Conservation (phyloP, 2,329 filamentous ascomycete genomes). For the Neoscytalidium dimidiatum region DNA sequence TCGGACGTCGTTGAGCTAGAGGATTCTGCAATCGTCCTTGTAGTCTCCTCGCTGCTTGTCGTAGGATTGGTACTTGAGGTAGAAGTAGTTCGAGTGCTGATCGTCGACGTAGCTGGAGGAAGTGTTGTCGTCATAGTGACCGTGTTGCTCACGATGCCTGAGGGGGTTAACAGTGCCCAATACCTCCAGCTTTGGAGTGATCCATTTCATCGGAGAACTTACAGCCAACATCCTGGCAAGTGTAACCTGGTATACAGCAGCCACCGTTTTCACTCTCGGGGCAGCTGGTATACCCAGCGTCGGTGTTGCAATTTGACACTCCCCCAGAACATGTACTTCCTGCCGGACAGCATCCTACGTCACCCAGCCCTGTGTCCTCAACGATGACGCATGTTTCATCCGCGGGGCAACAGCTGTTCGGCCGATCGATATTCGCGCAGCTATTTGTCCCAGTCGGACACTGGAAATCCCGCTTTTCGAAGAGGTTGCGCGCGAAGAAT, state of each 20-base stretch:
- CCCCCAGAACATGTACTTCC: conserved; percentile 65
- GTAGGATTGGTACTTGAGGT: conserved; percentile 24
- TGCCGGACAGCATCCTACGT: conserved; percentile 73
- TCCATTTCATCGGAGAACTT: no score
- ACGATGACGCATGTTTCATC: conserved; percentile 68
- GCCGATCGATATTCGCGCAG: conserved; percentile 65
- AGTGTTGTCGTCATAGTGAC: conserved; percentile 28
- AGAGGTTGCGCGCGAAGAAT: conserved; percentile 34
- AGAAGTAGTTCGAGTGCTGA: not conserved
- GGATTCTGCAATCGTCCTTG: conserved; percentile 12
- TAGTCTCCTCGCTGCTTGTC: not conserved
- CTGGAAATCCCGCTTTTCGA: conserved; percentile 59
- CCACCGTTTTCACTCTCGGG: conserved; percentile 67
- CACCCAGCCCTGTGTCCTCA: conserved; percentile 62
- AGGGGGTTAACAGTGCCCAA: conserved; percentile 1
- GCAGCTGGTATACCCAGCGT: conserved; percentile 64
- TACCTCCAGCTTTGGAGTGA: no score
- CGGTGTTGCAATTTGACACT: conserved; percentile 61
- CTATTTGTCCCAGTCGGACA: conserved; percentile 68
- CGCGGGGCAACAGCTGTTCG: conserved; percentile 72
- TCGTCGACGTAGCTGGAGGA: conserved; percentile 23
- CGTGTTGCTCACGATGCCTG: conserved; percentile 25
- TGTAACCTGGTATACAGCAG: conserved; percentile 73
- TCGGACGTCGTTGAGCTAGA: conserved; percentile 15
- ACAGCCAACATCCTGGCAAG: conserved; percentile 72